Percentiles rank a stretch among this genome's conserved stretches.
These are phyloP conservation scores for Colletotrichum liriopes DNA, from an alignment of 2,329 filamentous ascomycete genomes.

Conservation along the genomic window DNA sequence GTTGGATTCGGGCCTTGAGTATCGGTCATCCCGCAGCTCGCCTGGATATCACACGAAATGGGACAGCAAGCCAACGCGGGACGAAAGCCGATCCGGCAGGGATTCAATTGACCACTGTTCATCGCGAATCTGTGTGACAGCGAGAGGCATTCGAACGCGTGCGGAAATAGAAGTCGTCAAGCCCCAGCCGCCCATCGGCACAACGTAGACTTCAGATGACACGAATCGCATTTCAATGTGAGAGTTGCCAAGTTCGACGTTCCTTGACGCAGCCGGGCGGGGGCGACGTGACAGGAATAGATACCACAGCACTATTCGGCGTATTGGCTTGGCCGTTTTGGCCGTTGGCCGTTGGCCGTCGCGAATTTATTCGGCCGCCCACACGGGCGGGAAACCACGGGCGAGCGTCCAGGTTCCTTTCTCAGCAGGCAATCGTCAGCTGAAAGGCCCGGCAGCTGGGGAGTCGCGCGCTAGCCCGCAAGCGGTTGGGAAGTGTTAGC, in stretches of 20 bases:
- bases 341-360: neutral
- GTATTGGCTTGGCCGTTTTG: neutral
- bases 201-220: constrained; percentile 23
- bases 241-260: constrained; percentile 1
- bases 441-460: neutral
- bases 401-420: neutral
- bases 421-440: constrained; percentile 13
- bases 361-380: constrained; percentile 1
- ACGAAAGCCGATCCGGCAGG: constrained; percentile 3
- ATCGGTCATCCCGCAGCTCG: constrained; percentile 23
- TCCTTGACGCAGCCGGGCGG: neutral
- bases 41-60: neutral
- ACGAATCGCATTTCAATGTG: constrained; percentile 16
- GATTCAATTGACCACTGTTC: neutral
- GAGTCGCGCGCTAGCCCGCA: constrained; percentile 15
- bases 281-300: neutral
- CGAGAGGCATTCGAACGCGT: neutral
- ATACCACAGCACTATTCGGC: neutral
- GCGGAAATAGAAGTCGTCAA: neutral
- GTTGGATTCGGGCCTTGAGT: constrained; percentile 17
- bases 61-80: neutral
- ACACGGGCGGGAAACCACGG: constrained; percentile 1
- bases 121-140: neutral
- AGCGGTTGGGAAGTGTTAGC: neutral
- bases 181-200: neutral